Percentiles rank a stretch among this genome's conserved stretches.
These are phyloP conservation scores for Cladosporium sp. DNA, from an alignment of 2,329 filamentous ascomycete genomes.

Conservation along the genomic window DNA sequence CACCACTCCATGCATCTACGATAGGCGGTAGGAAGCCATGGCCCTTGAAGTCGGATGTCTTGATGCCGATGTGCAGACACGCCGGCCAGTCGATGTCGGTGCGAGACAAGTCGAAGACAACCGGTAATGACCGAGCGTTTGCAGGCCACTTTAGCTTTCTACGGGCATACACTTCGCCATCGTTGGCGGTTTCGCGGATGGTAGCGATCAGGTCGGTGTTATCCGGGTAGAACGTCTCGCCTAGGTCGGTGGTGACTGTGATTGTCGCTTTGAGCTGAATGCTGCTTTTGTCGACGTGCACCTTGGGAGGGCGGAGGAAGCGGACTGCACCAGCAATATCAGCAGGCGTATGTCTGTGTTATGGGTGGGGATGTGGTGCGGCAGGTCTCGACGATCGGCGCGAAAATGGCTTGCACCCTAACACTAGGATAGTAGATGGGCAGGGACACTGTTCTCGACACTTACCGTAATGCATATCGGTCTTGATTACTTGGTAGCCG, in stretches of 20 bases:
- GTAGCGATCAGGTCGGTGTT: constrained; percentile 47
- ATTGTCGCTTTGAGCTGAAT: constrained; percentile 54
- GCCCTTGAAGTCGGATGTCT: constrained; percentile 27
- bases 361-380: neutral
- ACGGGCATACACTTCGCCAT: constrained; percentile 44
- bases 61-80: constrained; percentile 43
- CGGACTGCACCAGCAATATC: constrained; percentile 46
- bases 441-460: neutral
- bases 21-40: constrained; percentile 42
- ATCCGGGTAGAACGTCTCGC: constrained; percentile 61
- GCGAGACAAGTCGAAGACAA: constrained; percentile 45
- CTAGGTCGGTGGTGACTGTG: constrained; percentile 69
- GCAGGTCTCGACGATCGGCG: neutral
- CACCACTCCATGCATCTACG: constrained; percentile 58
- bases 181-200: constrained; percentile 34
- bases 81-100: constrained; percentile 41
- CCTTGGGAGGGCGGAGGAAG: constrained; percentile 64
- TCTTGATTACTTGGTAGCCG: neutral
- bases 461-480: constrained; percentile 29
- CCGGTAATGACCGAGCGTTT: constrained; percentile 45
- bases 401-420: neutral
- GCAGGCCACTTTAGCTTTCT: constrained; percentile 46
- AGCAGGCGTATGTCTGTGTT: neutral
- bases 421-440: neutral
- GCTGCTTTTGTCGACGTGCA: constrained; percentile 41